Evolutionary conservation across 306 rosid species (phyloP), one percentile per base, ranked within the genome.

Genomic region (Vigna mungo): DNA sequence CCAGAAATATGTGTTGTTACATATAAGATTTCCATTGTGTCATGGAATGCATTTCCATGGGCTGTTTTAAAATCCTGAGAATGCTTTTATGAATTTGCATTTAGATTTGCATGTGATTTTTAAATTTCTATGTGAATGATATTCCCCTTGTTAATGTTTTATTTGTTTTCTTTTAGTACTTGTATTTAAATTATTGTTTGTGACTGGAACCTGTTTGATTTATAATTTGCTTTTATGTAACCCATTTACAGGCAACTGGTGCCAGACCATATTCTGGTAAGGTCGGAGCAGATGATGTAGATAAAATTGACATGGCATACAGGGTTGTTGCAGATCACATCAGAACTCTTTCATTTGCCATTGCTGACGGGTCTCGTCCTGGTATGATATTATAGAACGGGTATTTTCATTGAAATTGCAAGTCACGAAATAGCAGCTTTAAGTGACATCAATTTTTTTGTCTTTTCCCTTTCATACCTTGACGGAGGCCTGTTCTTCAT

Each of bases 321-420:
- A 88, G 99, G 84, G 98, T 95, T 70, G 84, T 86, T 70, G 87
- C 89, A n/a, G 89, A 86, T 83, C 89, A 86, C 74, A 83, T 83
- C 67, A 80, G 89, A 84, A 86, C 87, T 79, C 94, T 95, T 77
- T 95, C 99, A 75, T 85, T 92, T 86, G 97, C 99, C 65, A 95
- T 95, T 82, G 99, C 97, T 48, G 99, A 95, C 86, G 97, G 96
- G 41, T 95, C 97, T 84, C 89, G 97, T 63, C 99, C 99, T 83
- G 97, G 99, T 95, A 87, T 32, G 70, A 55, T 81, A 30, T 49
- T 44, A 63, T 39, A 9, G 62, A 83, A 59, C 18, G 51, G 44
- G 39, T 44, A 49, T 66, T 59, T 72, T 62, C n/a, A 21, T 49
- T 70, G 47, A n/a, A 23, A 14, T 7, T 6, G 36, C 9, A 61